Base-by-base conservation (phyloP, 2,329 filamentous ascomycete genomes). In the Nigrospora osmanthi region DNA sequence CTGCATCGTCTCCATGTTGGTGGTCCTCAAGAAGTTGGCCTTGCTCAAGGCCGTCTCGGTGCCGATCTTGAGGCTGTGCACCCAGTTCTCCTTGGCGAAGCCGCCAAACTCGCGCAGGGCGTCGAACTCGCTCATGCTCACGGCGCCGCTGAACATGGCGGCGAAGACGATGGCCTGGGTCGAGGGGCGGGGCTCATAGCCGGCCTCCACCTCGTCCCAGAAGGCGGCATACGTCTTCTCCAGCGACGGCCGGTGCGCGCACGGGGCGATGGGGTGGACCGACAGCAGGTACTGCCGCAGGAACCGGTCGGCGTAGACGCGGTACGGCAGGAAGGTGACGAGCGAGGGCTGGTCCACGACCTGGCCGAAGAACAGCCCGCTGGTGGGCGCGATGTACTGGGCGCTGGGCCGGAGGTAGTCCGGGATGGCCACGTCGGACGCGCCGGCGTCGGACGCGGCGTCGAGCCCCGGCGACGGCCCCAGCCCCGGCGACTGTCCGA, bases 1-100 rank as follows among this genome's bases (percentile, higher is more conserved):
- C 58, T 89, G 86, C 54, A 90, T 68, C 1, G 82, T 86, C 60
- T 88, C 83, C n/a, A 87, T 66, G 52, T 80, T 83, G 35, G 58
- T 86, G 0, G 84, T 87, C 33, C 81, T 71, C 33, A 89, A 62
- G 47, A 89, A 85, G 56, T 86, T 83, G 4, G 85, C 83, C 56
- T 80, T 80, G 35, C 75, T 74, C 32, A 90, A 65, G 3, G 83
- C 79, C 23, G 75, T 73, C 63, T 89, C 86, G 7, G 82, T 79
- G 1, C 77, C 83, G 40, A 81, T 66, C 53, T 81, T 81, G 46
- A 87, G 76, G 40, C 75, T 80, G 17, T 81, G 72, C 5, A 85
- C 69, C 45, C 87, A 69, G 6, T 69, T 70, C 23, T 66, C 62
- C 55, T 82, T 83, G 3, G 75, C 61, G 23, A 75, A 59, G 10